Evolutionary conservation across 1,284 basidiomycete genomes (phyloP), one percentile per base, ranked within the genome.

Genomic region (Trametes polyzona): DNA sequence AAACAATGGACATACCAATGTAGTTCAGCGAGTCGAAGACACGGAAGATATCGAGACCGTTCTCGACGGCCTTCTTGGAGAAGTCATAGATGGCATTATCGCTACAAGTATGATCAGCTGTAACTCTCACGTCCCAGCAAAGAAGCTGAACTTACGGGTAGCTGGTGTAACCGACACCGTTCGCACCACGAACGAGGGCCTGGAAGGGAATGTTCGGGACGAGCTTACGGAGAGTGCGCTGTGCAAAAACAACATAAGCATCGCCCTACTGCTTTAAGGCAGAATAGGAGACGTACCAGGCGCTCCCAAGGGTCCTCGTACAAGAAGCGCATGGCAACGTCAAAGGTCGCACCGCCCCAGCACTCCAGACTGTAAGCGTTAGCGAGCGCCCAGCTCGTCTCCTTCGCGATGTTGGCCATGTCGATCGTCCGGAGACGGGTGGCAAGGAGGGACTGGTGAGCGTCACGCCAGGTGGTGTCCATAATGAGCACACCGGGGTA

Each of bases 301-400:
- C 97, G 87, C 75, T 98, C 96, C 97, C 97, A 99, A 68, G 97
- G 97, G 77, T 99, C 97, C 76, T 99, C 97, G 75, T 99, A 98
- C 72, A 99, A 79, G 91, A 99, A 99, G 55, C 96, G 90, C 96
- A 99, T 98, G 30, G 97, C 92, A 47, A 99, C 97, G 75, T 99
- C 97, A 71, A 99, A 99, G 4, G 97, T 99, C 44, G 97, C 97
- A 65, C 97, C 97, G 71, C 97, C 97, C 97, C 97, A 99, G 83
- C 96, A 98, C 75, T 99, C 97, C 64, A 99, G 77, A 71, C 92
- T 92, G 81, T 95, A 99, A 19, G 97, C 93, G 71, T 98, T 99
- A 48, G 93, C 87, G 52, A 99, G 82, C 8, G 96, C 96, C 74
- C 93, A 90, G 69, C 90, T 93, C 1, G 97, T 99, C 82, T 98